Conservation (phyloP, 225 moss, liverwort and hornwort genomes). For the Climacium dendroides region DNA sequence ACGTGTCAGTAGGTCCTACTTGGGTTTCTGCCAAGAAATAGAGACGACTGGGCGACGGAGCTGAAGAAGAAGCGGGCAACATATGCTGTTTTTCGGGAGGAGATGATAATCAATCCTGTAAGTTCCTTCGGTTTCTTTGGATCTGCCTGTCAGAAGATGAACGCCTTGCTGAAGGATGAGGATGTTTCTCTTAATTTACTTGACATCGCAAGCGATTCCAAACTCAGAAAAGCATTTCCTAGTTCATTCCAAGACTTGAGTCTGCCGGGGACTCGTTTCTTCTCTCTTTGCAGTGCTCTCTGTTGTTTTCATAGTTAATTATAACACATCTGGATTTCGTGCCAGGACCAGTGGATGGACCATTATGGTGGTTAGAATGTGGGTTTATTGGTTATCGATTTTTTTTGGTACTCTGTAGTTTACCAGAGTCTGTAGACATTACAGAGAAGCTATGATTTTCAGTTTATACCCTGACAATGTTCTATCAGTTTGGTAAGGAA, state of each 20-base stretch:
- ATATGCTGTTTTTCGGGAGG: slow-evolving; percentile 70
- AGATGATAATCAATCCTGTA: slow-evolving; percentile 95
- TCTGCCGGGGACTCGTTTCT: not conserved
- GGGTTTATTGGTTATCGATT: not conserved
- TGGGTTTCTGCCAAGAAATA: slow-evolving; percentile 78
- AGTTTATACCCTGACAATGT: not conserved
- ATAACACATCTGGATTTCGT: not conserved
- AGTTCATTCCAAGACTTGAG: not conserved
- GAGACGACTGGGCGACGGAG: slow-evolving; percentile 84
- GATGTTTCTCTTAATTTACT: not conserved
- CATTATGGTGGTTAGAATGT: not conserved
- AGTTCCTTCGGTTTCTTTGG: not conserved
- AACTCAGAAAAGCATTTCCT: not conserved
- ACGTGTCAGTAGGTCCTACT: slow-evolving; percentile 57
- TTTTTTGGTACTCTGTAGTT: not conserved
- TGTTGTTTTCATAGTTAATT: not conserved
- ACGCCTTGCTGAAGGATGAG: not conserved
- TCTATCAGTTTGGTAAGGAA: not conserved
- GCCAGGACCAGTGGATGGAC: not conserved
- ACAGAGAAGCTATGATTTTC: not conserved
- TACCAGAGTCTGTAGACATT: not conserved
- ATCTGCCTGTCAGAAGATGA: not conserved
- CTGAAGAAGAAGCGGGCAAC: slow-evolving; percentile 73
- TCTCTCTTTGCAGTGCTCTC: not conserved
- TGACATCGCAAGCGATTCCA: not conserved